Evolutionary conservation across 176 grass and related monocot genomes (phyloP), one percentile per base, ranked within the genome.

Genomic region (Raddia distichophylla): DNA sequence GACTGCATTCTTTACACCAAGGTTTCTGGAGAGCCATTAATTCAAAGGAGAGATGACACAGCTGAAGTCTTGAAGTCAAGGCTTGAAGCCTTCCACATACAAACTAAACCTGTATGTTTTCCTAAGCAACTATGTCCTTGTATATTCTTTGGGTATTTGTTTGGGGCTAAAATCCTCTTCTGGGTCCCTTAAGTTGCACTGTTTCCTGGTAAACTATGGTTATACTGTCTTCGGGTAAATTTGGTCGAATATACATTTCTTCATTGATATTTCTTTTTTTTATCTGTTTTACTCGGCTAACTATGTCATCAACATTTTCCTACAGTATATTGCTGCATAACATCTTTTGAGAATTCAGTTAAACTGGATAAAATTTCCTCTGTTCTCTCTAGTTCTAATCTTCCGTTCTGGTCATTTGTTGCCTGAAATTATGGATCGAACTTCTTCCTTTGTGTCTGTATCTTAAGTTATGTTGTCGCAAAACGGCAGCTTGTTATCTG

Each of bases 11-110:
- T 35, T 85, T 85, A 56, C 70, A 16, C 64, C 13, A 86, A 98
- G 96, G 93, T 98, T 73, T 88, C 96, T 37, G 96, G 96, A 78
- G 96, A 98, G 60, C 90, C 90, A 15, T 77, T 98, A 83, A 93
- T 98, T 78, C 96, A 98, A 82, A 95, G 96, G 82, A 98, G 84
- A 88, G 96, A 98, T 90, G 96, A 98, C 85, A 98, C 93, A 40
- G 91, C 93, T 71, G 91, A 84, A 18, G 96, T 98, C 37, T 90
- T 98, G 47, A 95, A 90, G 77, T 95, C 96, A 75, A 95, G 96
- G 87, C 96, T 98, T 88, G 96, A 98, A 84, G 81, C 96, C 47
- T 98, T 98, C 84, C 92, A 98, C 70, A 77, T 87, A 86, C 96
- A 98, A 64, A 98, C 96, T 8, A 86, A 98, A 82, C 96, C 96